Evolutionary conservation across 129 eudicot species (phyloP).

Genomic region (Scalesia atractyloides): DNA sequence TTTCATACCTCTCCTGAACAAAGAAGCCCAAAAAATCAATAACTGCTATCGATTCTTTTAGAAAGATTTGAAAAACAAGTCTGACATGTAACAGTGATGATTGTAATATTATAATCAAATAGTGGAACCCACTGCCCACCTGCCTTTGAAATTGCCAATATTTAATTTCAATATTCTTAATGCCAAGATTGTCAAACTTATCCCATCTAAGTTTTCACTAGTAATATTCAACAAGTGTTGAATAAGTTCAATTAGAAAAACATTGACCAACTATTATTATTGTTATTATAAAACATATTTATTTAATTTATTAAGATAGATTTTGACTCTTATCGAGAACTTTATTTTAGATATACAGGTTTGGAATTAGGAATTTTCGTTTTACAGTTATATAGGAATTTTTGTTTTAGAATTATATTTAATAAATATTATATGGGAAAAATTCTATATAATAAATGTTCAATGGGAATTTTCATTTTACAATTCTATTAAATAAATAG

Average conservation of each 20-base stretch:
- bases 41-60: background rate
- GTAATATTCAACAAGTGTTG: background rate
- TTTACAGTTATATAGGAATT: no score
- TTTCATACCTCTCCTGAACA: no score
- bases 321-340: background rate
- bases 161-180: background rate
- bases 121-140: slow-evolving; percentile 26
- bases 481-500: no score
- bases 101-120: slow-evolving; percentile 3
- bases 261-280: background rate
- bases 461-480: no score
- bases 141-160: slow-evolving; percentile 24
- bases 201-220: slow-evolving; percentile 1
- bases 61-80: background rate
- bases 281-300: background rate
- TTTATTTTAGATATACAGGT: no score
- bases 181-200: slow-evolving; percentile 10
- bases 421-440: no score
- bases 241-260: background rate
- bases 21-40: no score
- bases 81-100: background rate
- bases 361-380: no score
- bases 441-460: no score
- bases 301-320: background rate
- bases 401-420: no score